phyloP scores from a whole-genome alignment of 179 eudicot species.

The Spinacia oleracea region DNA sequence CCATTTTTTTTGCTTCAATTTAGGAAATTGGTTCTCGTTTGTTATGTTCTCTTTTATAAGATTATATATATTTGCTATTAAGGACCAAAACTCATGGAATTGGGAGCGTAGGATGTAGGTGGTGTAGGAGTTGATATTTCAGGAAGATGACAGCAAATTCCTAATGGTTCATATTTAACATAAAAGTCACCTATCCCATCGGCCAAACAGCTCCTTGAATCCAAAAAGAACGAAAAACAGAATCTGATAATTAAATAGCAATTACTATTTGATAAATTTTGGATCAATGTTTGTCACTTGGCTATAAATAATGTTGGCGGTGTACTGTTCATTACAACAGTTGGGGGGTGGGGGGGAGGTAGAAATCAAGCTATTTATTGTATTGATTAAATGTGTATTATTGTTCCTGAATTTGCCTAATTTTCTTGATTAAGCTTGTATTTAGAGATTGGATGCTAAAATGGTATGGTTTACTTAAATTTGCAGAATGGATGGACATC shows the following conservation, averaged over 20 bases:
- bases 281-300: neutral
- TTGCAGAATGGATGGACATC: conserved; percentile 72
- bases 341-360: too few relatives aligned
- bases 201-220: neutral
- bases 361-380: too few relatives aligned
- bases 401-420: neutral
- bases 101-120: neutral
- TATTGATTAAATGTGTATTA: neutral
- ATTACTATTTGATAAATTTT: neutral
- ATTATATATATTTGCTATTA: neutral
- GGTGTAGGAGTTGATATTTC: conserved; percentile 3
- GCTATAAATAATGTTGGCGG: neutral
- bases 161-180: too few relatives aligned
- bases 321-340: neutral
- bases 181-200: neutral
- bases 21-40: neutral
- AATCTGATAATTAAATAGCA: neutral
- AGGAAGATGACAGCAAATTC: conserved; percentile 2
- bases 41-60: neutral
- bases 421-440: neutral
- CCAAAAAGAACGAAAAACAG: neutral
- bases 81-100: neutral
- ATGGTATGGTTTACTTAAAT: conserved; percentile 9
- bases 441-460: neutral
- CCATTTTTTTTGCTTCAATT: neutral